A percentile compares a stretch with the other conserved stretches of the same genome.
Conservation (phyloP, 805 yeast genomes). For the Pichia pseudocactophila region DNA sequence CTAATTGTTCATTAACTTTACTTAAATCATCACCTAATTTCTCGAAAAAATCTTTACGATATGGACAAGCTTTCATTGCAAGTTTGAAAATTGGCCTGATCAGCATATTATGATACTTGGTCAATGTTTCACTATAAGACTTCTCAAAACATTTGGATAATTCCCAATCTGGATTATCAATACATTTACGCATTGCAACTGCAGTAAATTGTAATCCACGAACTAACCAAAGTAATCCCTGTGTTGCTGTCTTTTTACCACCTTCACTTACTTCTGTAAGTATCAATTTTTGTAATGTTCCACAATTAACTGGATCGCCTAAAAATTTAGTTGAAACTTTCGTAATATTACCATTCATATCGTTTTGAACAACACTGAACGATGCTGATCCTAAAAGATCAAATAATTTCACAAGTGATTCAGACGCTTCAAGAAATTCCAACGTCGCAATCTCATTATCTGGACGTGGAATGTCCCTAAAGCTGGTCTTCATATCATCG, state of each 20-base stretch:
- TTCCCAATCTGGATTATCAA: constrained; percentile 55
- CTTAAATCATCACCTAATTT: constrained; percentile 73
- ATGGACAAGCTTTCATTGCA: constrained; percentile 94
- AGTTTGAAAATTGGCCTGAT: constrained; percentile 81
- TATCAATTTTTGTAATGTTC: constrained; percentile 73
- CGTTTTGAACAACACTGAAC: constrained; percentile 75
- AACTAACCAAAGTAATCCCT: constrained; percentile 80
- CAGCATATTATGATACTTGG: constrained; percentile 73
- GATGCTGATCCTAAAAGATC: constrained; percentile 82
- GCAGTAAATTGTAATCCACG: constrained; percentile 90
- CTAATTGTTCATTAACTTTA: constrained; percentile 56
- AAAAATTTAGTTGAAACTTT: constrained; percentile 63
- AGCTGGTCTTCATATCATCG: constrained; percentile 67
- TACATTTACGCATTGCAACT: constrained; percentile 73
- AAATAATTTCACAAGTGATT: constrained; percentile 72
- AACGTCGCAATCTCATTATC: constrained; percentile 62
- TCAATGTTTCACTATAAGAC: constrained; percentile 74
- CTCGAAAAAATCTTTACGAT: constrained; percentile 73
- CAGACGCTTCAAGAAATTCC: constrained; percentile 75
- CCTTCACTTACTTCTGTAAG: constrained; percentile 60
- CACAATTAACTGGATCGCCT: constrained; percentile 51
- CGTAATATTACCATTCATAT: constrained; percentile 77
- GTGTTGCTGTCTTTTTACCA: constrained; percentile 68
- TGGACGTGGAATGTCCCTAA: constrained; percentile 61
- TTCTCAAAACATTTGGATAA: constrained; percentile 71